Conservation (phyloP, 495 filamentous ascomycete genomes). For the Barbatosphaeria neglecta region DNA sequence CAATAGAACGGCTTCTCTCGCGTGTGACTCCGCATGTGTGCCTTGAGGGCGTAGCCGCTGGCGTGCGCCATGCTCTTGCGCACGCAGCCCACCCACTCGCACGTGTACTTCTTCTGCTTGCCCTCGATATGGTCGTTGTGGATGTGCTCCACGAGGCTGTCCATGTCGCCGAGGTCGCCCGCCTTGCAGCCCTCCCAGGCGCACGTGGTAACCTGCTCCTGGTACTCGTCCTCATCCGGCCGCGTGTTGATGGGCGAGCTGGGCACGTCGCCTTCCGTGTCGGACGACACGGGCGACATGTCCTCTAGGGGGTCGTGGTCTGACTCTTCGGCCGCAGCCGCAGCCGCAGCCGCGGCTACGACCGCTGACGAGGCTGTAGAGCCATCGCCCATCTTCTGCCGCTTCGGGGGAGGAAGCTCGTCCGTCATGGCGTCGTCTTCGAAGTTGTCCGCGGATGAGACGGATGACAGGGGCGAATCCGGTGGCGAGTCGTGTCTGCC, state of each 20-base stretch:
- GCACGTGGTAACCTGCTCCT: conserved; percentile 84
- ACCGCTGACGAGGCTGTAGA: conserved; percentile 36
- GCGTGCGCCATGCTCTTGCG: conserved; percentile 84
- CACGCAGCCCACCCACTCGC: conserved; percentile 85
- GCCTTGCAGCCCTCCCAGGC: conserved; percentile 76
- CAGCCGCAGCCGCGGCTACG: too few relatives aligned
- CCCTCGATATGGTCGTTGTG: conserved; percentile 86
- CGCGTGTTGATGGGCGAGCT: conserved; percentile 50
- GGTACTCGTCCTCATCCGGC: conserved; percentile 67
- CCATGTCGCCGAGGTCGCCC: conserved; percentile 84
- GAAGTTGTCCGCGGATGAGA: conserved; percentile 36
- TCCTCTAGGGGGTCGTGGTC: conserved; percentile 26
- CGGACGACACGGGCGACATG: conserved; percentile 62
- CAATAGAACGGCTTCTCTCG: conserved; percentile 98
- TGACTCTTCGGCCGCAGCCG: conserved; percentile 29
- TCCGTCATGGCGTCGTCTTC: conserved; percentile 30
- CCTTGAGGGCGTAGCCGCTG: conserved; percentile 86
- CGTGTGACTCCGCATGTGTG: conserved; percentile 96
- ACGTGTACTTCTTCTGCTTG: conserved; percentile 63
- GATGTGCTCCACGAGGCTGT: conserved; percentile 82
- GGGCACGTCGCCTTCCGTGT: conserved; percentile 78
- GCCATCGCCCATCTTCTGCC: conserved; percentile 32
- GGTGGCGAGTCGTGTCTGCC: conserved; percentile 15
- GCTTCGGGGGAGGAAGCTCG: conserved; percentile 37
- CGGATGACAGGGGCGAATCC: conserved; percentile 28